Evolutionary conservation across 164 flowering plant genomes (phyloP), one percentile per base, ranked within the genome.

Genomic region (Amborella trichopoda): DNA sequence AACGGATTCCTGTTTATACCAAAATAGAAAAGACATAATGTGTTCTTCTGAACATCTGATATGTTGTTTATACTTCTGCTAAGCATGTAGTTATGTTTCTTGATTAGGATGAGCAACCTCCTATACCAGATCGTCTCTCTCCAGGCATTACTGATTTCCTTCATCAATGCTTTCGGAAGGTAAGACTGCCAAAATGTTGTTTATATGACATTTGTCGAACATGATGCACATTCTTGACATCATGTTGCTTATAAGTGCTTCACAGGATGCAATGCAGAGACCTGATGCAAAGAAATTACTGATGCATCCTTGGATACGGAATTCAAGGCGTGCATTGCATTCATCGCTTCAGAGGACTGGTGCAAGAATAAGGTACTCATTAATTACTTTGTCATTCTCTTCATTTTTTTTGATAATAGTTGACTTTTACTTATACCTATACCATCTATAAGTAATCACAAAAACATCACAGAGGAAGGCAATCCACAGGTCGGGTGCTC

Each of bases 251-350:
- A 25, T 33, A 57, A 44, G 18, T 38, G 36, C 58, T 14, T 54
- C 66, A 52, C 75, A 93, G 99, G 97, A 93, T 83, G 84, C 95
- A 57, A 75, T 93, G 59, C 93, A 79, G 63, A 79, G 99, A 70
- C 95, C 97, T 39, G 99, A 85, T 76, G 99, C 99, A 25, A 93
- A 88, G 61, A 81, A 88, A 25, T 51, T 93, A 62, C 96, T 93
- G 49, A 75, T 88, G 48, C 97, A 93, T 54, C 83, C 95, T 37
- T 93, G 99, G 99, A 93, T 93, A 54, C 94, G 71, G 48, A 88
- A 88, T 46, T 80, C 79, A 43, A 72, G 95, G 64, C 91, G 85
- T 57, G 90, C 72, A 49, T 68, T 93, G 70, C 89, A 88, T 52
- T 70, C 89, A 26, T 80, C 96, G 50, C 79, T 89, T 28, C 79